Percentiles rank a stretch among this genome's conserved stretches.
Evolutionary conservation across 345 rosid species (phyloP).

Genomic region (Anacardium occidentale): DNA sequence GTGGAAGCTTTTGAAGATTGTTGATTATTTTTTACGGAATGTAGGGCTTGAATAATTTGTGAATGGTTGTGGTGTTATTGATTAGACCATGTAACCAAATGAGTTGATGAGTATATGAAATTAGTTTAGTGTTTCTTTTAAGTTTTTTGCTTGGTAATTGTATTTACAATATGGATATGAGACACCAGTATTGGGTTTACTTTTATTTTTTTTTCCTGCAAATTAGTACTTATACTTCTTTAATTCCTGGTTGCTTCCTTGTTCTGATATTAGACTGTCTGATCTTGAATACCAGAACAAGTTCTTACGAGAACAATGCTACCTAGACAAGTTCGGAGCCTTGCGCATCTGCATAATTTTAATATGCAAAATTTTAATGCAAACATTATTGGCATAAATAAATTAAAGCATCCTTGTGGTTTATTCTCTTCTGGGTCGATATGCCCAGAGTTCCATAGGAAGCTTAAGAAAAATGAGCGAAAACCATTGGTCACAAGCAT

Average conservation of each 20-base stretch:
- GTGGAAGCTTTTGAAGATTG: background rate
- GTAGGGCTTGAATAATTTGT: background rate
- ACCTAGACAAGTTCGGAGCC: constrained; percentile 10
- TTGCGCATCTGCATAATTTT: constrained; percentile 1
- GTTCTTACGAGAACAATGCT: constrained; percentile 22
- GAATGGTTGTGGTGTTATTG: background rate
- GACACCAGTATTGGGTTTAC: background rate
- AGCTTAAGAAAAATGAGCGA: constrained; percentile 39
- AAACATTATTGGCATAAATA: background rate
- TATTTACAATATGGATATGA: background rate
- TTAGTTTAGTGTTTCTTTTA: background rate
- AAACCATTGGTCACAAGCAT: constrained; percentile 49
- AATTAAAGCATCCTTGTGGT: constrained; percentile 20
- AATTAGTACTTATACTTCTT: too few species aligned
- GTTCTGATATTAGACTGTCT: background rate
- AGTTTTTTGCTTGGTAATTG: background rate
- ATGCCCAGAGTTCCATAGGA: constrained; percentile 33
- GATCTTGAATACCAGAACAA: background rate
- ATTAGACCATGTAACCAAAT: background rate
- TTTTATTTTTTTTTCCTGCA: too few species aligned
- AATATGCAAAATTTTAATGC: constrained; percentile 9
- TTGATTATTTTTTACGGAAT: background rate
- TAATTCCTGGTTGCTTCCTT: background rate
- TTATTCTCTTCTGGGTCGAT: constrained; percentile 21
- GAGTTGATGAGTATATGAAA: background rate